A percentile compares a stretch with the other conserved stretches of the same genome.
These are phyloP conservation scores for Rhynchospora breviuscula DNA, from an alignment of 176 grass and related monocot species.

Conservation along the genomic window DNA sequence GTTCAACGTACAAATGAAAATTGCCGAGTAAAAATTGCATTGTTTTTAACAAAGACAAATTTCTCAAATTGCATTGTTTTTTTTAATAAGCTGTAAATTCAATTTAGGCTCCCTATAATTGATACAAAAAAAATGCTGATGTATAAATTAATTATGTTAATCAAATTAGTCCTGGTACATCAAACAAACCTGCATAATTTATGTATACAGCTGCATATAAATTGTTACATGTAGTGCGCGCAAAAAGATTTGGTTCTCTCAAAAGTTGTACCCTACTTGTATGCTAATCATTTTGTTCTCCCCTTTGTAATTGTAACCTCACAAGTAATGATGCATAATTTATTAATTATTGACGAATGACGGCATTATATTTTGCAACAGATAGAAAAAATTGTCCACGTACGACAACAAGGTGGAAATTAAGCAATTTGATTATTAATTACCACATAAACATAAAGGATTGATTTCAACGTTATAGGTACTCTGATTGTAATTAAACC, in stretches of 20 bases:
- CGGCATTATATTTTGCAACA: not conserved
- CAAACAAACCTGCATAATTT: not conserved
- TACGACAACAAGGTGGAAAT: not conserved
- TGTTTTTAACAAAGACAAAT: no score
- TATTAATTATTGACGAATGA: not conserved
- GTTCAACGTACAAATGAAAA: no score
- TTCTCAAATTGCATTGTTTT: no score
- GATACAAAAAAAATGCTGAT: not conserved
- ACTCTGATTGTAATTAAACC: no score
- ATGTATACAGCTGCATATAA: not conserved
- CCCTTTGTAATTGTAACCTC: not conserved
- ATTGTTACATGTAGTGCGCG: not conserved
- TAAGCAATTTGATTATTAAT: not conserved
- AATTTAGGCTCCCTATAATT: no score
- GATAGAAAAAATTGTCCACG: not conserved
- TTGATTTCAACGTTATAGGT: not conserved
- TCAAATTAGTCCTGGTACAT: not conserved
- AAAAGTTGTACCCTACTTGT: not conserved
- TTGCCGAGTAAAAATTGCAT: no score
- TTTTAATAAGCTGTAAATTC: no score
- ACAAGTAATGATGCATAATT: not conserved
- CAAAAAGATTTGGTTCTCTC: not conserved
- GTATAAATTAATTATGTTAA: not conserved
- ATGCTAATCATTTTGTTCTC: conserved; percentile 5
- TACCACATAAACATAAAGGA: not conserved